phyloP scores from a whole-genome alignment of 106 monocot species.

The Hemerocallis citrina region DNA sequence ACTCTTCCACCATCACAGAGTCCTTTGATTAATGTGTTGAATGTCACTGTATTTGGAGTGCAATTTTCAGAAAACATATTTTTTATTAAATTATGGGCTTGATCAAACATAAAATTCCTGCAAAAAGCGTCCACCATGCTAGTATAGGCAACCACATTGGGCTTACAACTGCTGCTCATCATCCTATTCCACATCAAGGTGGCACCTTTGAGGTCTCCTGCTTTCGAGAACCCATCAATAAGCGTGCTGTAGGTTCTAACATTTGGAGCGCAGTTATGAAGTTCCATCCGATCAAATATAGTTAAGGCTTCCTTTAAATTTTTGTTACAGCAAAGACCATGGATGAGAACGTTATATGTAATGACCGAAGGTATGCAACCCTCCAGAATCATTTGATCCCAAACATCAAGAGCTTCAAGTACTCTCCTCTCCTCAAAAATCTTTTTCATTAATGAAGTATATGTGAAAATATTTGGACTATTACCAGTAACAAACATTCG shows the following conservation, averaged over 20 bases:
- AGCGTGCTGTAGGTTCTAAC: conserved; percentile 55
- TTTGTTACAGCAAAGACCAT: conserved; percentile 57
- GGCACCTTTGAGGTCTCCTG: conserved; percentile 50
- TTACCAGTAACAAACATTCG: conserved; percentile 60
- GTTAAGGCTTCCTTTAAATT: conserved; percentile 32
- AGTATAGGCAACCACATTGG: conserved; percentile 72
- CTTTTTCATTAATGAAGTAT: conserved; percentile 51
- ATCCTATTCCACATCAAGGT: conserved; percentile 58
- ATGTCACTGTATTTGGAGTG: conserved; percentile 62
- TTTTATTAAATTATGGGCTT: conserved; percentile 53
- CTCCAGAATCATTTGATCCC: conserved; percentile 47
- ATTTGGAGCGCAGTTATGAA: conserved; percentile 43
- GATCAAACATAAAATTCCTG: conserved; percentile 52
- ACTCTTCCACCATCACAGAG: conserved; percentile 42
- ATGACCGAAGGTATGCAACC: conserved; percentile 47
- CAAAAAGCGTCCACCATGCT: conserved; percentile 73
- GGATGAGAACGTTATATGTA: conserved; percentile 76
- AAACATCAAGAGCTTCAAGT: conserved; percentile 44
- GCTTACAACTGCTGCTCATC: conserved; percentile 58
- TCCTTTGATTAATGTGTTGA: conserved; percentile 64
- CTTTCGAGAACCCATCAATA: conserved; percentile 71
- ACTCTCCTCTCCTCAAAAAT: conserved; percentile 43
- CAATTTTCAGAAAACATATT: conserved; percentile 49
- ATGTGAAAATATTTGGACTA: conserved; percentile 54
- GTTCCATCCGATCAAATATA: conserved; percentile 45